Evolutionary conservation across 192 early-diverging fungal genomes (phyloP), one percentile per base, ranked within the genome.

Genomic region (Backusella australiensis): DNA sequence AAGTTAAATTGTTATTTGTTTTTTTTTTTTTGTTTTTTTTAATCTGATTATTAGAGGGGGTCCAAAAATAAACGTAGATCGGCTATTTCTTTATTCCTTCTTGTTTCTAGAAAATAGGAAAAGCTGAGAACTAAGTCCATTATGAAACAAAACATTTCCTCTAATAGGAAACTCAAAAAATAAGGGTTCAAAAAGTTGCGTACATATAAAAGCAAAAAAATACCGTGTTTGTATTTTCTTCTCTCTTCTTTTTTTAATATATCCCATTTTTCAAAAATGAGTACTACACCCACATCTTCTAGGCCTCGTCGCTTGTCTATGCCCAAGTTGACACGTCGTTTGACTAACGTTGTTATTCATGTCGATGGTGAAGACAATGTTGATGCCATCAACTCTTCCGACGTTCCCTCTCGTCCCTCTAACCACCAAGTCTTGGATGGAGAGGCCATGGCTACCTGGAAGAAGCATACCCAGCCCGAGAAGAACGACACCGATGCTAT

Each of bases 401-500:
- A 15, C 15, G 72, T 73, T 3, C 72, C 72, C 14, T 36, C 49
- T 19, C 72, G 72, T 17, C 29, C 23, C 8, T n/a, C 14, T 0
- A 32, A 26, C 6, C 44, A 59, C 8, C 46, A 52, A 52, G 19
- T 0, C 3, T 49, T 73, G 23, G 34, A 21, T 6, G 72, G 53
- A 0, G 11, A 34, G 6, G 19, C 32, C 7, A 9, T 59, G 4
- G 4, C 26, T 23, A 46, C 4, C 8, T 77, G 75, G 75, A 71
- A 71, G 26, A 38, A 35, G 1, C 36, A 46, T 8, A 71, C 38
- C 8, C n/a, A 34, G 7, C 34, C 34, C 2, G 46, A 69, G 12
- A 41, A 63, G 26, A 63, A 23, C 9, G 95, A 96, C 73, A 81
- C 87, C 0, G 88, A 88, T 14, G 81, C 86, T 11, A 91, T 99